Base-by-base conservation (phyloP, 192 early-diverging fungal genomes). In the Borealophlyctis nickersoniae region DNA sequence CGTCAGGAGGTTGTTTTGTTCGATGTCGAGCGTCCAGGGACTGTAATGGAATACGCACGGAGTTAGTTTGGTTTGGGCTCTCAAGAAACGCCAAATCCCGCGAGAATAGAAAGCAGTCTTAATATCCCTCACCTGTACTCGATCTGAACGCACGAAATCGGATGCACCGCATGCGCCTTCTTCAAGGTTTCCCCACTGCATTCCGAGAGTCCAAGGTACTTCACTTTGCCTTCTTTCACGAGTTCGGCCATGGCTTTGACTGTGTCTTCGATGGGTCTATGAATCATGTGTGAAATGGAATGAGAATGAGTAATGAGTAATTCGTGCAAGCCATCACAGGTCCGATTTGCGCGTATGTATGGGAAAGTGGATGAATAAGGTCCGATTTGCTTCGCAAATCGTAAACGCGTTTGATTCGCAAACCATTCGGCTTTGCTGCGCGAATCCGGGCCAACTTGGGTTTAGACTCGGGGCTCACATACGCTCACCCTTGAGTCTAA, bases 181-280 rank as follows among this genome's bases (percentile, higher is more conserved):
- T 86, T 67, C 22, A 89, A 66, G 1, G 78, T 76, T 0, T 75
- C 81, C 1, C 82, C 78, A 24, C 70, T 69, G 63, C 75, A 77
- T 49, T 86, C 81, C 30, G 74, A 79, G 13, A 86, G 69, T 13
- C 86, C 86, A n/a, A 88, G 63, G 56, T 79, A 85, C 27, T 63
- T 53, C 24, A 86, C 74, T 62, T 85, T 86, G 45, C 86, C 86
- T 63, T 85, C 77, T 64, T 82, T 82, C 29, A 88, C 82, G 13
- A 88, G 80, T 36, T 84, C 76, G 27, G 84, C 81, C 81, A 88
- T 79, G 16, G 83, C 82, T 0, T 26, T 31, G 7, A 86, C 81
- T 4, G 84, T 88, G 0, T 82, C 81, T 56, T 84, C 81, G 63
- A 87, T 84, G 0, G 83, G 81, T 4, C 67, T 80, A 19, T 24